A percentile compares a stretch with the other conserved stretches of the same genome.
Evolutionary conservation across 78 protist species (phyloP).

Genomic region (Fonticula alba): DNA sequence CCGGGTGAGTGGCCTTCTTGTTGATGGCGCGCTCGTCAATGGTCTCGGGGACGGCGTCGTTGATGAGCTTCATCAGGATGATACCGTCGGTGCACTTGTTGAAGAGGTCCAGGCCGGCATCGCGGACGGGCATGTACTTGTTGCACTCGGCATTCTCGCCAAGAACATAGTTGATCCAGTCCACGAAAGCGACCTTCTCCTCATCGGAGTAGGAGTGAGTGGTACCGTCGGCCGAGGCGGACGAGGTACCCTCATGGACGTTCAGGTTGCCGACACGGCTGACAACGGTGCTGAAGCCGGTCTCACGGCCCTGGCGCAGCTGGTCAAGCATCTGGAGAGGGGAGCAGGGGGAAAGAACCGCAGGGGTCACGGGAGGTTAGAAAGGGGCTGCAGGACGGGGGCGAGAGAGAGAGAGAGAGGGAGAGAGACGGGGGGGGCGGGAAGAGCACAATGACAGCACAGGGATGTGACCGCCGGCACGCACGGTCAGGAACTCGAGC

Average conservation of each 20-base stretch:
- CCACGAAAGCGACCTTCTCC: slow-evolving; percentile 51
- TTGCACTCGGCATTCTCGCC: slow-evolving; percentile 43
- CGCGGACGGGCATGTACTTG: slow-evolving; percentile 6
- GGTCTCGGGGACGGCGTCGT: slow-evolving; percentile 65
- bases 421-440: too few relatives aligned
- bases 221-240: slow-evolving; percentile 23
- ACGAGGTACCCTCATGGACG: background rate
- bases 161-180: slow-evolving; percentile 49
- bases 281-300: too few relatives aligned
- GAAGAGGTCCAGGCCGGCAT: slow-evolving; percentile 23
- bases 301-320: too few relatives aligned
- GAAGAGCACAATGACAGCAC: too few relatives aligned
- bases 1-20: slow-evolving; percentile 24
- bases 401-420: too few relatives aligned
- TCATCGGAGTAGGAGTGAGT: slow-evolving; percentile 52
- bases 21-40: slow-evolving; percentile 81
- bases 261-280: background rate
- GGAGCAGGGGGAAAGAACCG: too few relatives aligned
- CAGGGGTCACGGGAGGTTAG: too few relatives aligned
- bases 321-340: too few relatives aligned
- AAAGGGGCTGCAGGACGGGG: too few relatives aligned
- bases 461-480: too few relatives aligned
- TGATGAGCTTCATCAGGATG: slow-evolving; percentile 60
- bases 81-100: slow-evolving; percentile 38
- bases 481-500: slow-evolving; percentile 1